Conservation (phyloP, 768 basidiomycete species). For the Pholiota microspora region DNA sequence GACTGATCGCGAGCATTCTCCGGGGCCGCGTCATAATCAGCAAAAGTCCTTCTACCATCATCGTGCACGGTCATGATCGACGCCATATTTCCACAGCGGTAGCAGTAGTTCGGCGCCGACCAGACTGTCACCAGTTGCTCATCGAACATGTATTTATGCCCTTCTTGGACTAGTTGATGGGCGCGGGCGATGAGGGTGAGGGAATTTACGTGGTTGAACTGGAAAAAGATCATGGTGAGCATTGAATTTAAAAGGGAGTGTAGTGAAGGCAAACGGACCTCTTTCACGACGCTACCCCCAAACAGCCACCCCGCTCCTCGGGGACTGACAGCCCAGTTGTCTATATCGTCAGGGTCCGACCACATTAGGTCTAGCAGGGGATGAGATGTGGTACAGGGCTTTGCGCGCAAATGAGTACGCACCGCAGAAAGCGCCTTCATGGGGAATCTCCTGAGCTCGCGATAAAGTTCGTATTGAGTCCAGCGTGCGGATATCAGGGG, state of each 20-base stretch:
- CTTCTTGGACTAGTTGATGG: constrained; percentile 95
- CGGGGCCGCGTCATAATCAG: constrained; percentile 81
- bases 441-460: constrained; percentile 96
- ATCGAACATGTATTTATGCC: constrained; percentile 97
- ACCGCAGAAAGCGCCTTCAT: constrained; percentile 98
- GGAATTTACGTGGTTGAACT: constrained; percentile 94
- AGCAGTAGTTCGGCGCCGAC: constrained; percentile 88
- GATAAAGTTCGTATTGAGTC: constrained; percentile 94
- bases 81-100: constrained; percentile 71
- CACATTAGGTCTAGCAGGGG: constrained; percentile 85
- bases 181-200: constrained; percentile 89
- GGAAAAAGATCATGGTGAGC: background rate
- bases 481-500: constrained; percentile 91
- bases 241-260: background rate
- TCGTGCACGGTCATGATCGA: constrained; percentile 85
- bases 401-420: constrained; percentile 16
- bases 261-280: constrained; percentile 44
- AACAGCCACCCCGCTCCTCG: constrained; percentile 97
- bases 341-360: constrained; percentile 95
- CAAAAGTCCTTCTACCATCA: constrained; percentile 65
- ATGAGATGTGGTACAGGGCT: background rate
- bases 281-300: constrained; percentile 79
- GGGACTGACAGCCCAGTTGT: constrained; percentile 96
- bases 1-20: constrained; percentile 88
- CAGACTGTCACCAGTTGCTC: constrained; percentile 89